A percentile compares a stretch with the other conserved stretches of the same genome.
phyloP scores from a whole-genome alignment of 2,329 filamentous ascomycete genomes.

The Beauveria australis region DNA sequence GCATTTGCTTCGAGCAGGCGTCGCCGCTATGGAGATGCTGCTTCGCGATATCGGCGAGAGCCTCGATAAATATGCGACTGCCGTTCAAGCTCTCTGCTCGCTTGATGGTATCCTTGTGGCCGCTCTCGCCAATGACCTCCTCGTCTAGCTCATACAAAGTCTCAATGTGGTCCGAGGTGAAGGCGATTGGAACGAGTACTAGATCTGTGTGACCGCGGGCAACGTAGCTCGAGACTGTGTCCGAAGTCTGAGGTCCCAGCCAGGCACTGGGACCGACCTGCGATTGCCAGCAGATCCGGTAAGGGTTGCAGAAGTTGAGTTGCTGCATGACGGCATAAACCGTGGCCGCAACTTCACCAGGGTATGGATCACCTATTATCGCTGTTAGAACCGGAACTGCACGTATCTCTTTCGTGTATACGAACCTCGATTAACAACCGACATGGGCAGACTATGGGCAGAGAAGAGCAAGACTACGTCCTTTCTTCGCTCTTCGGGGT shows the following conservation, averaged over 20 bases:
- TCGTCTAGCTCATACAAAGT: slow-evolving; percentile 90
- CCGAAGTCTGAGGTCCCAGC: slow-evolving; percentile 88
- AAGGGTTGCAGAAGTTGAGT: slow-evolving; percentile 79
- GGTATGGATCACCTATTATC: slow-evolving; percentile 76
- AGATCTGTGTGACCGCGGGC: slow-evolving; percentile 87
- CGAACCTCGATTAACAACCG: slow-evolving; percentile 82
- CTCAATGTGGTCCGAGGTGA: slow-evolving; percentile 98
- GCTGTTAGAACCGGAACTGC: slow-evolving; percentile 19
- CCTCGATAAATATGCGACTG: slow-evolving; percentile 81
- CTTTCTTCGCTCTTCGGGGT: slow-evolving; percentile 71
- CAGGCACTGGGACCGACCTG: slow-evolving; percentile 94
- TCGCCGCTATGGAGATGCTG: slow-evolving; percentile 63
- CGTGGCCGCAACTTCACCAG: slow-evolving; percentile 89
- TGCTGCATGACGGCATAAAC: slow-evolving; percentile 95
- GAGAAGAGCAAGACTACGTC: slow-evolving; percentile 86
- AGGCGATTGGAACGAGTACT: slow-evolving; percentile 87
- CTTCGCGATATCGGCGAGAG: slow-evolving; percentile 79
- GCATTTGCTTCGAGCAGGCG: slow-evolving; percentile 75
- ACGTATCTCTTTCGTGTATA: background rate
- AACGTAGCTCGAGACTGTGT: slow-evolving; percentile 82
- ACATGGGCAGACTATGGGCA: slow-evolving; percentile 94
- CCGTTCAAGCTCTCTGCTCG: slow-evolving; percentile 89
- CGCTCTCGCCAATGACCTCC: slow-evolving; percentile 86
- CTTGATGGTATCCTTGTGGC: slow-evolving; percentile 72
- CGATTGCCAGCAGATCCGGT: slow-evolving; percentile 94